Base-by-base conservation (phyloP, 305 asterid genomes). In the Solanum hybrid region DNA sequence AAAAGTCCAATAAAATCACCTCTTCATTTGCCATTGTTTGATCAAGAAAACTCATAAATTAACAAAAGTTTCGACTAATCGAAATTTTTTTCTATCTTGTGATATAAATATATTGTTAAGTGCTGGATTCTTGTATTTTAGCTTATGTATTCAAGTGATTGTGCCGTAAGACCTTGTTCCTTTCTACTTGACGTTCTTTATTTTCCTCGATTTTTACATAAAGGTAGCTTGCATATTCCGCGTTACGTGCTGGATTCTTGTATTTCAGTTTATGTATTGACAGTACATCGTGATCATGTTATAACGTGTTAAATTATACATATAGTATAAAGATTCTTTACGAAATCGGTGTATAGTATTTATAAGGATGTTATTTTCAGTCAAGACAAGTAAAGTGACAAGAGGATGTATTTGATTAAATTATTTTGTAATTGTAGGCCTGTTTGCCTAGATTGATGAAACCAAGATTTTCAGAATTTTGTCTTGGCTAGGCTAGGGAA, bases 1-100 rank as follows among this genome's bases (percentile, higher is more conserved):
- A 91, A 17, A 89, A 90, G 22, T 93, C 92, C 81, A 94, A 51
- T 61, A 92, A 20, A n/a, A 90, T 90, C 89, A 91, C 41, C 27
- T 37, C 91, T 29, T 87, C 89, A 3, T 76, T 9, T n/a, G 68
- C 90, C 90, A 57, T 88, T 77, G 13, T 73, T 85, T 57, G 1
- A 45, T 29, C 11, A 83, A 39, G 37, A 15, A 3, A 81, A 80
- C 33, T 80, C 12, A 6, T n/a, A n/a, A 68, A n/a, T 10, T 70
- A 70, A 24, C 76, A 70, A 24, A 80, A 83, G 87, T 83, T 41
- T 83, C 6, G 11, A 14, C 8, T 39, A 81, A 80, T 80, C 11
- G 29, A 33, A 79, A 33, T n/a, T n/a, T n/a, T n/a, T 0, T 0
- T 38, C 13, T 80, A 6, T 7, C 29, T 45, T 24, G 51, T 22